Conservation (phyloP, 345 rosid genomes). For the Crucihimalaya himalaica region DNA sequence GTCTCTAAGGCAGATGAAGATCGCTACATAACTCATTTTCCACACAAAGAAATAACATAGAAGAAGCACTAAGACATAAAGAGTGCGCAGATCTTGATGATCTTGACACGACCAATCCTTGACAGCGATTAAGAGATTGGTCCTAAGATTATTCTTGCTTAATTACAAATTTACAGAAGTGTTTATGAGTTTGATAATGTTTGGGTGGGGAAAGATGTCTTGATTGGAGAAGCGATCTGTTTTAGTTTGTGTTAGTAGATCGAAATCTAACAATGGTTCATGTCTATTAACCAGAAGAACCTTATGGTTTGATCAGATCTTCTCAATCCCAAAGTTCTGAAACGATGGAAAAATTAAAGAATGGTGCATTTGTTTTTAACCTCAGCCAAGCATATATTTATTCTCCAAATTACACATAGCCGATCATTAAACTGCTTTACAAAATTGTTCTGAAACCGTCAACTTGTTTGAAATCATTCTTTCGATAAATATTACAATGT, state of each 20-base stretch:
- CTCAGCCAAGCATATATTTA: no score
- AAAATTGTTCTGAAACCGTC: no score
- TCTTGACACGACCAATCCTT: constrained; percentile 25
- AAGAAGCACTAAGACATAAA: constrained; percentile 24
- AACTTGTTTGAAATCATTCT: no score
- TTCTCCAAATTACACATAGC: no score
- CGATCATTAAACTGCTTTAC: no score
- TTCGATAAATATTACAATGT: no score
- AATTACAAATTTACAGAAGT: constrained; percentile 1
- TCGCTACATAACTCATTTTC: constrained; percentile 33
- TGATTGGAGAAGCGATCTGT: constrained; percentile 16
- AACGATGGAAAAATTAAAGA: no score
- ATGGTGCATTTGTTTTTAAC: no score
- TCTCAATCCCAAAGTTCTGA: background rate
- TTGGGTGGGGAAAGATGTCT: constrained; percentile 30
- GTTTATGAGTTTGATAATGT: constrained; percentile 24
- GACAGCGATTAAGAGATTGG: constrained; percentile 25
- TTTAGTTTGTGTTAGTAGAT: constrained; percentile 9
- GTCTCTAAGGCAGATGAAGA: constrained; percentile 73
- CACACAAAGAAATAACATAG: constrained; percentile 26
- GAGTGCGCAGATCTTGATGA: constrained; percentile 26
- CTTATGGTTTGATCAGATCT: constrained; percentile 5
- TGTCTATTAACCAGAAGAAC: constrained; percentile 29
- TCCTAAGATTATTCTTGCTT: constrained; percentile 25
- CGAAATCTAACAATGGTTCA: no score